Evolutionary conservation across 2,329 filamentous ascomycete genomes (phyloP).

Genomic region (Alternaria incomplexa): DNA sequence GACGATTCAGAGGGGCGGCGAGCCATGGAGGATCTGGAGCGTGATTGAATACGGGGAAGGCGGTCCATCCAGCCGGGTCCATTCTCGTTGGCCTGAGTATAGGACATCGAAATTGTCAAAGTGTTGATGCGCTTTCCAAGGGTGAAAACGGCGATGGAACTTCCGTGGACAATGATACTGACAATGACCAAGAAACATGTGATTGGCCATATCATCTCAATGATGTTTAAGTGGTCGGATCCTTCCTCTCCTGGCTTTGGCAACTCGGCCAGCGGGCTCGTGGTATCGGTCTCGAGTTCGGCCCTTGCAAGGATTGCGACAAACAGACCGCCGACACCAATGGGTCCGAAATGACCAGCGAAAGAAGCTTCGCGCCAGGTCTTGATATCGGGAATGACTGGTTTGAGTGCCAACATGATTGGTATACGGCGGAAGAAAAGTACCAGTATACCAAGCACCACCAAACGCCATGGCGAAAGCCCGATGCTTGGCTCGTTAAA

Average conservation of each 20-base stretch:
- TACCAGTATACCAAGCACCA: slow-evolving; percentile 92
- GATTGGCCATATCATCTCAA: slow-evolving; percentile 93
- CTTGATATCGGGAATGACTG: slow-evolving; percentile 93
- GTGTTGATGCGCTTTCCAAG: slow-evolving; percentile 98
- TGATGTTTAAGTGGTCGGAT: slow-evolving; percentile 70
- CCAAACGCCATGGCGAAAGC: slow-evolving; percentile 83
- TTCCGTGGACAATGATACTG: slow-evolving; percentile 94
- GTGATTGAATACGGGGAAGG: slow-evolving; percentile 80
- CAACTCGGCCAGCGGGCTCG: slow-evolving; percentile 73
- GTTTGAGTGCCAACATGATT: slow-evolving; percentile 90
- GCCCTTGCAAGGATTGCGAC: slow-evolving; percentile 90
- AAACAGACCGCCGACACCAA: slow-evolving; percentile 96
- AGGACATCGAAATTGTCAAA: slow-evolving; percentile 91
- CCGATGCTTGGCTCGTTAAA: slow-evolving; percentile 78
- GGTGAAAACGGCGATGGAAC: slow-evolving; percentile 97
- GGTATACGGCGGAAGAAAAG: slow-evolving; percentile 96
- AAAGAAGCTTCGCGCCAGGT: slow-evolving; percentile 98
- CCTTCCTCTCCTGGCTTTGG: slow-evolving; percentile 56
- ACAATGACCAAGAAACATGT: slow-evolving; percentile 91
- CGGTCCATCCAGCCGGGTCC: slow-evolving; percentile 95
- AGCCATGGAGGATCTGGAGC: slow-evolving; percentile 75
- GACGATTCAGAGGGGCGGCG: slow-evolving; percentile 66
- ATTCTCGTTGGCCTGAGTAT: slow-evolving; percentile 87
- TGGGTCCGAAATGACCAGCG: slow-evolving; percentile 95
- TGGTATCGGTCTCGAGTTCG: slow-evolving; percentile 79